Percentiles rank a stretch among this genome's conserved stretches.
Conservation (phyloP, 441 rosid species). For the Geranium incanum region DNA sequence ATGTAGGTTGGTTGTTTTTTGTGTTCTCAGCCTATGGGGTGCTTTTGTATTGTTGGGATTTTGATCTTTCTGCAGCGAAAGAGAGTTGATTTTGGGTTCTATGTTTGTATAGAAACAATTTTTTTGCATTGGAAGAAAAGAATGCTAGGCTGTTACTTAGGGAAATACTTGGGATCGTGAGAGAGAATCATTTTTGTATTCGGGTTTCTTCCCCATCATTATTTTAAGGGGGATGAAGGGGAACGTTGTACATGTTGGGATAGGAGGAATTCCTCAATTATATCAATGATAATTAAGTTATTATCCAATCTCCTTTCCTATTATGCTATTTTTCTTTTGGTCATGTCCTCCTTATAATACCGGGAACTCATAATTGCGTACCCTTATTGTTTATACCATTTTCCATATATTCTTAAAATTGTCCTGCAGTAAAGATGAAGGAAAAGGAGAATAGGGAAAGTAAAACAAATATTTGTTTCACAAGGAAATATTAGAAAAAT, state of each 20-base stretch:
- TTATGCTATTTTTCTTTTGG: not conserved
- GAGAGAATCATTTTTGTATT: not conserved
- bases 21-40: conserved; percentile 4
- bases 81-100: not conserved
- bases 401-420: too few relatives aligned
- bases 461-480: too few relatives aligned
- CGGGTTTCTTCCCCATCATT: not conserved
- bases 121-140: not conserved
- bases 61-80: conserved; percentile 3
- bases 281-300: not conserved
- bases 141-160: not conserved
- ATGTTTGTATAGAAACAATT: not conserved
- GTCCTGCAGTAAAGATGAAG: too few relatives aligned
- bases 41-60: not conserved
- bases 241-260: conserved; percentile 1
- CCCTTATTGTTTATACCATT: too few relatives aligned
- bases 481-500: too few relatives aligned
- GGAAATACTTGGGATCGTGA: not conserved
- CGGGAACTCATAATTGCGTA: not conserved
- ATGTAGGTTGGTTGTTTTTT: conserved; percentile 1
- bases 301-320: not conserved
- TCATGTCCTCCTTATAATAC: not conserved
- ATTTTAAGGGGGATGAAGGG: not conserved
- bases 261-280: not conserved
- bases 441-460: too few relatives aligned